A percentile compares a stretch with the other conserved stretches of the same genome.
Evolutionary conservation across 78 protist species (phyloP).

Genomic region (Cavenderia fasciculata): DNA sequence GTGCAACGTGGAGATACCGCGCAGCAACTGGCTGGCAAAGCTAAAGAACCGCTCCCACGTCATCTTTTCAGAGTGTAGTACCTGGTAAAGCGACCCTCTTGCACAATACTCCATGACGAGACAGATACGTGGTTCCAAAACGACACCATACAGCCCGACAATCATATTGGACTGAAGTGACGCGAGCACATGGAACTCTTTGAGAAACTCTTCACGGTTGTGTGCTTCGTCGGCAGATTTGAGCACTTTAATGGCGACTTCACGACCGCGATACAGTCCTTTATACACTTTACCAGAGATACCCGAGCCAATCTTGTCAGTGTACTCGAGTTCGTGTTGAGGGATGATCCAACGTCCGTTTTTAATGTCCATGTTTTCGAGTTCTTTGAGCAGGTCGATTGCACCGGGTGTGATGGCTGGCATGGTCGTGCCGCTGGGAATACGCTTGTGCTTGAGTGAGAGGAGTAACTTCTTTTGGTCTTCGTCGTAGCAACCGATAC

Average conservation of each 20-base stretch:
- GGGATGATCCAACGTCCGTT: slow-evolving; percentile 72
- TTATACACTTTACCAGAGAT: slow-evolving; percentile 76
- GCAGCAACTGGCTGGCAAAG: slow-evolving; percentile 31
- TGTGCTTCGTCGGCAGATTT: slow-evolving; percentile 63
- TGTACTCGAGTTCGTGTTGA: slow-evolving; percentile 61
- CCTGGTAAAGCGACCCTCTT: slow-evolving; percentile 60
- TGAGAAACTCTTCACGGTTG: slow-evolving; percentile 62
- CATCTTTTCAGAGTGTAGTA: slow-evolving; percentile 13
- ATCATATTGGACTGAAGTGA: slow-evolving; percentile 28
- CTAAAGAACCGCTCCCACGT: slow-evolving; percentile 72
- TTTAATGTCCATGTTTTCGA: slow-evolving; percentile 74
- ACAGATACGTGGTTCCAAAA: slow-evolving; percentile 71
- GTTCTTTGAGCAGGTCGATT: slow-evolving; percentile 22
- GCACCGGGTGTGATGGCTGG: slow-evolving; percentile 71
- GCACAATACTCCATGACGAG: slow-evolving; percentile 82
- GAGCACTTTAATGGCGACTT: slow-evolving; percentile 79
- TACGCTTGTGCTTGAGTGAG: slow-evolving; percentile 7
- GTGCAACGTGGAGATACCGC: slow-evolving; percentile 57
- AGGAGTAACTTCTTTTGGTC: slow-evolving; percentile 24
- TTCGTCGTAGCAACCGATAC: slow-evolving; percentile 46
- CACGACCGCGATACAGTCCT: slow-evolving; percentile 76
- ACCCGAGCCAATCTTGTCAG: slow-evolving; percentile 80
- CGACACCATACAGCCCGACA: slow-evolving; percentile 74
- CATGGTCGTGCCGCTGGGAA: not conserved
- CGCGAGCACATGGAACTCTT: slow-evolving; percentile 77